phyloP scores from a whole-genome alignment of 1,284 basidiomycete species.

The Taiwanofungus camphoratus region DNA sequence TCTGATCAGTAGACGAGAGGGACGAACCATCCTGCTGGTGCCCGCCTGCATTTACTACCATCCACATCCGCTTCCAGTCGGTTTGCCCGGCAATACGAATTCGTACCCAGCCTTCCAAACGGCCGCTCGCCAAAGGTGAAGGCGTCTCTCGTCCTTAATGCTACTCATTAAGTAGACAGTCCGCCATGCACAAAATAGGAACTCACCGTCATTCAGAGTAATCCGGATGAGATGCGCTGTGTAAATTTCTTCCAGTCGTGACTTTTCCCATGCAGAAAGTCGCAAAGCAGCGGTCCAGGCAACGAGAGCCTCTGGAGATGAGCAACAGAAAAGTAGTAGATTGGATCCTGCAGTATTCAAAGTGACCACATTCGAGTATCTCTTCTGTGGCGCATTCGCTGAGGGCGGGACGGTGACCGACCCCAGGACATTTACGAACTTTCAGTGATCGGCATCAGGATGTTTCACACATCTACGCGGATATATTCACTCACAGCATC shows the following conservation, averaged over 20 bases:
- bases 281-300: constrained; percentile 93
- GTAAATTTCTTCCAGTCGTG: constrained; percentile 94
- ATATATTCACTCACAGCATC: constrained; percentile 60
- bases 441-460: constrained; percentile 5
- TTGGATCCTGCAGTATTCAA: constrained; percentile 95
- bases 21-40: constrained; percentile 27
- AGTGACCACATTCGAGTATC: constrained; percentile 78
- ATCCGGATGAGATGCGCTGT: constrained; percentile 90
- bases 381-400: constrained; percentile 41
- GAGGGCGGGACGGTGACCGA: constrained; percentile 60
- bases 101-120: constrained; percentile 90
- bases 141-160: constrained; percentile 58
- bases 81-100: constrained; percentile 91
- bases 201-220: constrained; percentile 47
- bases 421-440: constrained; percentile 73
- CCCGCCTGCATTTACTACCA: constrained; percentile 50
- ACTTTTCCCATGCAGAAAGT: constrained; percentile 92
- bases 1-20: constrained; percentile 24
- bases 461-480: neutral
- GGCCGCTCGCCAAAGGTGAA: constrained; percentile 64
- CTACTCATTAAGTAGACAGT: constrained; percentile 3
- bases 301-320: constrained; percentile 61
- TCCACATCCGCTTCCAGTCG: constrained; percentile 94
- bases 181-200: constrained; percentile 15
- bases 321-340: constrained; percentile 84